These are phyloP conservation scores for Lasiosphaeris hirsuta DNA, from an alignment of 495 filamentous ascomycete species.

Conservation along the genomic window DNA sequence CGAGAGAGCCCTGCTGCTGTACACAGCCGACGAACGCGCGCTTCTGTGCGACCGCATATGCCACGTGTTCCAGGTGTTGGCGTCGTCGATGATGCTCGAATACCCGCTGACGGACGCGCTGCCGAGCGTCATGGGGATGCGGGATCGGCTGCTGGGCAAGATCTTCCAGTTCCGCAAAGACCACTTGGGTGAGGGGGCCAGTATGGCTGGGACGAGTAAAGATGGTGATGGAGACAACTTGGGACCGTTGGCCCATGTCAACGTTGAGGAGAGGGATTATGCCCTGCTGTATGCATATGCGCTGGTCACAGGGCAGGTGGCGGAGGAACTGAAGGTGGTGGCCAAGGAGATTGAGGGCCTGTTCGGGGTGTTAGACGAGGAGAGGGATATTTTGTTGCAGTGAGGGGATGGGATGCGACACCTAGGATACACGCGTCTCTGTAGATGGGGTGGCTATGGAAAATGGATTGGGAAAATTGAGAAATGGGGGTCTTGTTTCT, in stretches of 20 bases:
- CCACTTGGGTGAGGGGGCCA: conserved; percentile 21
- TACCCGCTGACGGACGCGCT: conserved; percentile 87
- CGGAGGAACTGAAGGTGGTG: conserved; percentile 63
- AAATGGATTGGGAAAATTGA: background rate
- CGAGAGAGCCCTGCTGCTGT: conserved; percentile 72
- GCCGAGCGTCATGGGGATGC: conserved; percentile 72
- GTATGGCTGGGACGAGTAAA: background rate
- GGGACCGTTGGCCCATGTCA: conserved; percentile 23
- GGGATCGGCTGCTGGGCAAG: conserved; percentile 84
- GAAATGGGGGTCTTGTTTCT: no score
- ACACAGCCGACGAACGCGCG: conserved; percentile 74
- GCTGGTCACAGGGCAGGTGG: conserved; percentile 63
- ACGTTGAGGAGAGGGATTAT: conserved; percentile 49
- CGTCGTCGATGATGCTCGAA: conserved; percentile 86
- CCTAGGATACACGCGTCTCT: background rate
- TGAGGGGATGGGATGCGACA: conserved; percentile 22
- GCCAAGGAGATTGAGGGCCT: conserved; percentile 66
- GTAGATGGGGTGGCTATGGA: background rate
- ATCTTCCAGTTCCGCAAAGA: conserved; percentile 80
- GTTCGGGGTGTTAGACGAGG: conserved; percentile 76
- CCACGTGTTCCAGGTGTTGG: conserved; percentile 90
- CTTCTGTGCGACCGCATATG: conserved; percentile 82
- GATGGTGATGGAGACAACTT: background rate
- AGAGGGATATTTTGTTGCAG: conserved; percentile 61
- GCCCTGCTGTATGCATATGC: conserved; percentile 56